phyloP scores from a whole-genome alignment of 2,329 filamentous ascomycete species.

The Penicillium brevicompactum region DNA sequence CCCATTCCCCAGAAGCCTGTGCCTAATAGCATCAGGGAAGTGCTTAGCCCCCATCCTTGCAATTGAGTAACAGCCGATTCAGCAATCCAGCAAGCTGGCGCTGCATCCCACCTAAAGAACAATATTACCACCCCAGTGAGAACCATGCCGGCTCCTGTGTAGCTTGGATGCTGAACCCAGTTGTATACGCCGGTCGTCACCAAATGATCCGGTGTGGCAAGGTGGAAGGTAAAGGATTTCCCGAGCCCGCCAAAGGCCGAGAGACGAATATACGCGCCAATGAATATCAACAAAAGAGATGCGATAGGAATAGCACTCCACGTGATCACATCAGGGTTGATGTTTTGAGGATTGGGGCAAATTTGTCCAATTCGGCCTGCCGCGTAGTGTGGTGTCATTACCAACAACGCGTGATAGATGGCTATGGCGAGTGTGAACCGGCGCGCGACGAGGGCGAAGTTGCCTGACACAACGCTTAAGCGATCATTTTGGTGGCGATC shows the following conservation, averaged over 20 bases:
- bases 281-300: conserved; percentile 21
- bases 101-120: conserved; percentile 43
- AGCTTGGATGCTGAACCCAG: conserved; percentile 57
- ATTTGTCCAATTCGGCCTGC: conserved; percentile 9
- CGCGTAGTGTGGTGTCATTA: conserved; percentile 7
- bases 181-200: conserved; percentile 52
- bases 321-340: conserved; percentile 22
- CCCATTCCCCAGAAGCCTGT: conserved; percentile 18
- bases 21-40: neutral
- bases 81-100: conserved; percentile 41
- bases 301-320: conserved; percentile 23
- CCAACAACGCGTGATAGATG: conserved; percentile 26
- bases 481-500: conserved; percentile 18
- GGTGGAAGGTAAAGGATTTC: conserved; percentile 56
- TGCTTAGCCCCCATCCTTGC: conserved; percentile 15
- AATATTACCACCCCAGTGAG: conserved; percentile 22
- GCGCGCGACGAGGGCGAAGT: conserved; percentile 7
- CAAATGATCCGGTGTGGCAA: conserved; percentile 50
- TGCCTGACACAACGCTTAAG: conserved; percentile 18
- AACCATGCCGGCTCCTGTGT: conserved; percentile 48
- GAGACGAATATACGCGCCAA: conserved; percentile 33
- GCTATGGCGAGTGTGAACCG: conserved; percentile 5
- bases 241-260: conserved; percentile 51
- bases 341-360: conserved; percentile 21
- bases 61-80: conserved; percentile 1